Percentiles rank a stretch among this genome's conserved stretches.
Evolutionary conservation across 2,329 filamentous ascomycete species (phyloP).

Genomic region (Volutella citrinella): DNA sequence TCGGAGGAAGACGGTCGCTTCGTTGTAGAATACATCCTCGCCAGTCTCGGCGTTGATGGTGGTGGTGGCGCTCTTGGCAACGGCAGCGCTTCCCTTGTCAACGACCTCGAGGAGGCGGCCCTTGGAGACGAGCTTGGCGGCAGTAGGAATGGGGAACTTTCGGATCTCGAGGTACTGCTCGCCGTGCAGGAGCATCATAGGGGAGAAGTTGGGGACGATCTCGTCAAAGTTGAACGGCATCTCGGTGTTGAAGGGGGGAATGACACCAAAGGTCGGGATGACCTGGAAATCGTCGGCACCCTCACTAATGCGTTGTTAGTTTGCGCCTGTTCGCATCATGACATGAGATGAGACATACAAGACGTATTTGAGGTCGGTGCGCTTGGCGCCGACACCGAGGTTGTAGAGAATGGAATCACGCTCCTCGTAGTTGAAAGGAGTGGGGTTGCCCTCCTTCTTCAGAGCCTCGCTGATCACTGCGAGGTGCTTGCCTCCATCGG

Average conservation of each 20-base stretch:
- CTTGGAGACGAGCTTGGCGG: slow-evolving; percentile 70
- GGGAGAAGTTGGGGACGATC: slow-evolving; percentile 91
- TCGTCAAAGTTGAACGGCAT: slow-evolving; percentile 76
- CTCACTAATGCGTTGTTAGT: slow-evolving; percentile 51
- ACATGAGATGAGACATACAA: too few species aligned
- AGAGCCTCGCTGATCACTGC: slow-evolving; percentile 74
- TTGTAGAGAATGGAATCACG: slow-evolving; percentile 94
- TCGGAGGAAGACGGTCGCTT: slow-evolving; percentile 87
- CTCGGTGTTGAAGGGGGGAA: slow-evolving; percentile 86
- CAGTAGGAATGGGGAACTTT: slow-evolving; percentile 87
- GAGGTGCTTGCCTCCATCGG: slow-evolving; percentile 65
- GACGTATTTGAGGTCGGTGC: slow-evolving; percentile 80
- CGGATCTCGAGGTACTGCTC: slow-evolving; percentile 97
- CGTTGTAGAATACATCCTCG: slow-evolving; percentile 95
- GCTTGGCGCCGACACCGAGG: slow-evolving; percentile 87
- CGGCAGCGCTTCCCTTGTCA: slow-evolving; percentile 88
- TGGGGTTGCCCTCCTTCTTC: slow-evolving; percentile 65
- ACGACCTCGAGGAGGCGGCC: slow-evolving; percentile 88
- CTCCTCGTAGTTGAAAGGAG: slow-evolving; percentile 79
- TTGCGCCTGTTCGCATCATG: too few species aligned
- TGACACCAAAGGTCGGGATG: slow-evolving; percentile 91
- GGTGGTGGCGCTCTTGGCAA: slow-evolving; percentile 75
- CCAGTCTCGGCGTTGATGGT: slow-evolving; percentile 83
- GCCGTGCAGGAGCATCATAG: slow-evolving; percentile 98
- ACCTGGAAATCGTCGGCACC: slow-evolving; percentile 89